Evolutionary conservation across 1,284 basidiomycete genomes (phyloP), one percentile per base, ranked within the genome.

Genomic region (Porogramme epimiltina): DNA sequence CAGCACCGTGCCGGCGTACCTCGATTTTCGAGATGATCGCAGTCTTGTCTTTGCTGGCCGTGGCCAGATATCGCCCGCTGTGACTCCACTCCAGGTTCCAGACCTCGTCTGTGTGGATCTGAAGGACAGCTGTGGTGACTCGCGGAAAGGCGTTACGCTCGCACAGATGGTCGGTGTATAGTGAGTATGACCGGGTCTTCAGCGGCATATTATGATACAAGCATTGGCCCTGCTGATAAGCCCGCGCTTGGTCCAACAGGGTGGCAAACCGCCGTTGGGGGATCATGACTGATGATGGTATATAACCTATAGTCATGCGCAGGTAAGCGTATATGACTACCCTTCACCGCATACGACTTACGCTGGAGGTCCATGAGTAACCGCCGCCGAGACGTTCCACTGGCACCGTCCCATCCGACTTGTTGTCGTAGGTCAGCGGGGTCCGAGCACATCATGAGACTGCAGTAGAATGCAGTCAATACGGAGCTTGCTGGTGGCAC

Each of bases 21-120:
- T 84, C 84, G 51, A 93, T 78, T 47, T 80, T 80, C 95, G 95
- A 99, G 47, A 98, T 89, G 56, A 97, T 91, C 8, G 91, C 93
- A 2, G 80, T 80, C 72, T 83, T 85, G 70, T 98, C 95, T 66
- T 84, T 91, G 53, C 95, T 91, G 31, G 89, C 91, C 56, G 88
- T 95, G 15, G 95, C 97, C 33, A 99, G 78, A 62, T 82, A 86
- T 42, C 73, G 73, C 3, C 97, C 96, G 66, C 89, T 86, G 62
- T 94, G 91, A 68, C 94, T 97, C 92, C 95, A 99, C 66, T 89
- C 89, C 55, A 98, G 73, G 63, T 91, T 86, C 95, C 96, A 99
- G 13, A 99, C 94, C 69, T 99, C 94, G 66, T 98, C 93, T 13
- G 78, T 80, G 70, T 99, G 96, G 26, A 88, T 91, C 37, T 86